Base-by-base conservation (phyloP, 768 basidiomycete genomes). In the Kwoniella pini region DNA sequence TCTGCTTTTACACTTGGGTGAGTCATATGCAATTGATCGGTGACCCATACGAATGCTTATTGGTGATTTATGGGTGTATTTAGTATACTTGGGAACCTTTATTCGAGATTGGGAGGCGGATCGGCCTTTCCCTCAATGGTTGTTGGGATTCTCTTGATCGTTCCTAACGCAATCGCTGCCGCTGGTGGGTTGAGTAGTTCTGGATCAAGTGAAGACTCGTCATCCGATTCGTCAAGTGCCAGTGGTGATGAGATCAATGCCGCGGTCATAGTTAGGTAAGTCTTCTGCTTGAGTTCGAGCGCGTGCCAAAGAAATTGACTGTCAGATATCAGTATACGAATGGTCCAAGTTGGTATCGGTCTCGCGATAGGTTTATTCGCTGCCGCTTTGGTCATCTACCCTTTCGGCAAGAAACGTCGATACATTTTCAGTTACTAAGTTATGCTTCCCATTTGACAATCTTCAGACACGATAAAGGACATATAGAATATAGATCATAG, bases 41-140 rank as follows among this genome's bases (percentile, higher is more conserved):
- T 17, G 27, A 4, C 22, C 33, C 9, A 36, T 36, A 36, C 31
- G n/a, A n/a, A n/a, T 21, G 31, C 36, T 50, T 5, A 11, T 24
- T 6, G 45, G 22, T 48, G 43, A 36, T 19, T 9, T 43, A 21
- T 19, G 6, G 19, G 10, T 44, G 4, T 30, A 15, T 15, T 7
- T 36, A 65, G 67, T 19, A 55, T 74, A 2, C 55, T 71, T 10
- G 72, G 72, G 1, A 74, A 74, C 45, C 64, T 67, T 3, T 72
- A 72, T 36, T 72, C 71, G 13, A 63, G 71, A 13, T 17, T 72
- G 7, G 66, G 62, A 3, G 68, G 68, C 12, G 71, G 71, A 24
- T 72, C 71, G n/a, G 71, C 68, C 9, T 74, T 70, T 62, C 69
- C 71, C 4, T 68, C 64, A 17, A 70, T 73, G 71, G 71, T 71